phyloP scores from a whole-genome alignment of 345 rosid genomes.

The Draba incana region DNA sequence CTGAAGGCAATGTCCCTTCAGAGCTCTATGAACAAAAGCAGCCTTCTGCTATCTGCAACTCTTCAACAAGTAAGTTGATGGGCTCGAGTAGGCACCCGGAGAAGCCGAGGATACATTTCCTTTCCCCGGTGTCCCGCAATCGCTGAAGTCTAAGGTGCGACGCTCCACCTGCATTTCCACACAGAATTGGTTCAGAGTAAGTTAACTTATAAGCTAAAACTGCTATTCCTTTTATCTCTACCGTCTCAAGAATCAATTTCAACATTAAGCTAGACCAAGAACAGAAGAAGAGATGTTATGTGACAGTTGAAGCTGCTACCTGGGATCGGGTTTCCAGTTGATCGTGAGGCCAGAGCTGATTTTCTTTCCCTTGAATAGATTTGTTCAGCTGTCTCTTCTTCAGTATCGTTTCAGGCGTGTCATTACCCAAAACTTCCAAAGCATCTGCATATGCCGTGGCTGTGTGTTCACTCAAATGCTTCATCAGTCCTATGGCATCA shows the following conservation, averaged over 20 bases:
- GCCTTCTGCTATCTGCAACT: constrained; percentile 67
- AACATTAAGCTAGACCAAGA: constrained; percentile 20
- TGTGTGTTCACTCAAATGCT: constrained; percentile 81
- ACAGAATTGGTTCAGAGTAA: constrained; percentile 12
- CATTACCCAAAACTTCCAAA: constrained; percentile 81
- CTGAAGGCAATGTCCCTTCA: constrained; percentile 26
- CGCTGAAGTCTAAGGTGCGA: constrained; percentile 89
- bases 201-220: constrained; percentile 4
- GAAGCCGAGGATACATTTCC: constrained; percentile 54
- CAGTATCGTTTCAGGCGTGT: constrained; percentile 61
- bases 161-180: constrained; percentile 71
- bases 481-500: constrained; percentile 91
- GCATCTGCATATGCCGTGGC: constrained; percentile 94
- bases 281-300: constrained; percentile 1
- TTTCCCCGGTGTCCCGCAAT: constrained; percentile 84
- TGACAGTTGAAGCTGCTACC: constrained; percentile 51
- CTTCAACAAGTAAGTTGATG: constrained; percentile 79
- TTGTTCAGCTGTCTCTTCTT: constrained; percentile 47
- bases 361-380: constrained; percentile 52
- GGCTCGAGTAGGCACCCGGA: constrained; percentile 60
- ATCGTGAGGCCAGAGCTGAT: constrained; percentile 35
- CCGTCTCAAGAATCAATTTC: constrained; percentile 15
- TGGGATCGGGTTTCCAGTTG: constrained; percentile 49
- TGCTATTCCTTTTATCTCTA: constrained; percentile 7
- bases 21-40: constrained; percentile 31